Evolutionary conservation across 345 rosid species (phyloP).

Genomic region (Rhodamnia argentea): DNA sequence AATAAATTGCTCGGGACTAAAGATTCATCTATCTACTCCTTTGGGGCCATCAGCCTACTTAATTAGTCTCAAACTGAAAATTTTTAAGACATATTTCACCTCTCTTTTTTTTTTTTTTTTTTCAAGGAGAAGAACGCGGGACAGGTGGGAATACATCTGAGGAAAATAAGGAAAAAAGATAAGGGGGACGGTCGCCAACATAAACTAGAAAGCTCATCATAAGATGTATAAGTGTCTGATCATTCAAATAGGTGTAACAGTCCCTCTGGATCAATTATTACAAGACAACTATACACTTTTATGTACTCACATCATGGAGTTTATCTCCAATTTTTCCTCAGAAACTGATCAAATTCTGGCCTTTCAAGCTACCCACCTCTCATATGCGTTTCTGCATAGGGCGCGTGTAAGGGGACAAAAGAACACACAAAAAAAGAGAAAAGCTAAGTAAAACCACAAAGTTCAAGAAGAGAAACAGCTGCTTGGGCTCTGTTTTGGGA

Average conservation of each 20-base stretch:
- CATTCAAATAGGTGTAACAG: not conserved
- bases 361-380: not conserved
- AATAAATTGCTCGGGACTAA: not conserved
- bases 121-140: not conserved
- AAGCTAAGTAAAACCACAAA: not conserved
- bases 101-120: not conserved
- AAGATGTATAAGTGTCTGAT: not conserved
- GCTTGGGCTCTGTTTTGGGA: not conserved
- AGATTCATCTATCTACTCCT: not conserved
- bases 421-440: not conserved
- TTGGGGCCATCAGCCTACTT: too few relatives aligned
- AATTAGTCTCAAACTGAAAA: too few relatives aligned
- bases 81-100: not conserved
- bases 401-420: not conserved
- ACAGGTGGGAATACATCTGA: not conserved
- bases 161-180: not conserved
- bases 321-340: not conserved
- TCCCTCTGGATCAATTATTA: not conserved
- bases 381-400: not conserved
- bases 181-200: not conserved
- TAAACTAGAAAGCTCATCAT: not conserved
- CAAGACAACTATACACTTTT: not conserved
- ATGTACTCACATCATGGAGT: not conserved
- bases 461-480: not conserved
- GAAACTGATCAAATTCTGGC: not conserved